These are phyloP conservation scores for Plasmodium coatneyi DNA, from an alignment of 169 alveolate genomes.

Conservation along the genomic window DNA sequence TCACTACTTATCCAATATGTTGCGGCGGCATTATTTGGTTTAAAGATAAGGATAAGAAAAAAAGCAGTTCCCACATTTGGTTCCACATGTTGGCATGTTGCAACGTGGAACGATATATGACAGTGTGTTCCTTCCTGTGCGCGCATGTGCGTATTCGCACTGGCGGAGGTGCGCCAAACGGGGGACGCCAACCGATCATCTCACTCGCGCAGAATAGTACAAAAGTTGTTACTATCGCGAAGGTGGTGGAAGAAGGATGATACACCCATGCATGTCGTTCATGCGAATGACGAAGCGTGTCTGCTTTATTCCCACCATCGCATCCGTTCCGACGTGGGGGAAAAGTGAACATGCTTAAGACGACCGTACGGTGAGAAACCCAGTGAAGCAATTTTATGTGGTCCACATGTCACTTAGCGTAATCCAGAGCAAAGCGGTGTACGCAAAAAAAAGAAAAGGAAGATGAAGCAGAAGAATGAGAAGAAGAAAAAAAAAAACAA, in stretches of 20 bases:
- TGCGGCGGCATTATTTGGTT: neutral
- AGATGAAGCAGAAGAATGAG: neutral
- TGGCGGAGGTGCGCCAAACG: neutral
- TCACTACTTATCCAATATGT: neutral
- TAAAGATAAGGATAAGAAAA: no score
- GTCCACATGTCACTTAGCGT: neutral
- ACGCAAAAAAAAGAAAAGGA: neutral
- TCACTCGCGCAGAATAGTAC: neutral
- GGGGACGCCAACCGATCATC: neutral
- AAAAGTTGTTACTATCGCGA: neutral
- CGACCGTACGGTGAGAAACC: neutral
- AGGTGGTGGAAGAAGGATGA: neutral
- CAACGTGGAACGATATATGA: neutral
- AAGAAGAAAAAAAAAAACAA: neutral
- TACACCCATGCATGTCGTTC: neutral
- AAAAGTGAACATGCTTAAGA: neutral
- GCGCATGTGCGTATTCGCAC: neutral
- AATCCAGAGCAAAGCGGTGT: neutral
- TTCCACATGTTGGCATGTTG: neutral
- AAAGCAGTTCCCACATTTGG: neutral
- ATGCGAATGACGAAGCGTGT: neutral
- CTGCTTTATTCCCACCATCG: neutral
- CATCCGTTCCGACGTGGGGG: neutral
- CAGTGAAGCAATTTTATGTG: neutral
- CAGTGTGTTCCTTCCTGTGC: neutral